These are phyloP conservation scores for Lachnellula hyalina DNA, from an alignment of 2,329 filamentous ascomycete genomes.

Conservation along the genomic window DNA sequence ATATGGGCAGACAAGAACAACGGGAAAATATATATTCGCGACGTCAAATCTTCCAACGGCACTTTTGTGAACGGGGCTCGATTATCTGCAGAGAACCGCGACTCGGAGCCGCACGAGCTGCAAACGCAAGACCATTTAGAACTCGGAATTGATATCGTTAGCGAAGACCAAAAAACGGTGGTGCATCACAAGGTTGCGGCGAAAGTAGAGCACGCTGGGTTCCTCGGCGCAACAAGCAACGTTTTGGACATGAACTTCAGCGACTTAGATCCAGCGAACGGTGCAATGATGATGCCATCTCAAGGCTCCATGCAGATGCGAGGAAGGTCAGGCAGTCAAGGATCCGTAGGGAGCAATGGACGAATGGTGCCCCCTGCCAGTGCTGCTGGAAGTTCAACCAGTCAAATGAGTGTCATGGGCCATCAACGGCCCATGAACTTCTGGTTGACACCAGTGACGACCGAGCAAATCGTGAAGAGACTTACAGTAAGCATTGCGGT, in stretches of 20 bases:
- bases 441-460: slow-evolving; percentile 83
- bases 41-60: slow-evolving; percentile 97
- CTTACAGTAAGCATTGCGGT: slow-evolving; percentile 23
- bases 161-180: slow-evolving; percentile 96
- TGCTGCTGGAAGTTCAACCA: slow-evolving; percentile 45
- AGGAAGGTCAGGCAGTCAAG: slow-evolving; percentile 63
- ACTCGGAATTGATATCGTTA: slow-evolving; percentile 96
- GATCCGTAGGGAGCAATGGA: slow-evolving; percentile 56
- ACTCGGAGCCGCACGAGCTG: slow-evolving; percentile 92
- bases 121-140: slow-evolving; percentile 89
- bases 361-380: slow-evolving; percentile 51
- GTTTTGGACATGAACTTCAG: slow-evolving; percentile 87
- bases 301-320: slow-evolving; percentile 65
- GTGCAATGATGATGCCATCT: slow-evolving; percentile 64
- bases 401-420: slow-evolving; percentile 51
- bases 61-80: slow-evolving; percentile 95
- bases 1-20: slow-evolving; percentile 74
- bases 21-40: slow-evolving; percentile 91
- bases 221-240: slow-evolving; percentile 68
- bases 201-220: slow-evolving; percentile 91
- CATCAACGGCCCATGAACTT: slow-evolving; percentile 75
- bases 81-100: slow-evolving; percentile 87
- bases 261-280: slow-evolving; percentile 78
- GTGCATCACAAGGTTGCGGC: slow-evolving; percentile 98
- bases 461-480: slow-evolving; percentile 89